Conservation (phyloP, 805 yeast genomes). For the Starmera pachycereana region DNA sequence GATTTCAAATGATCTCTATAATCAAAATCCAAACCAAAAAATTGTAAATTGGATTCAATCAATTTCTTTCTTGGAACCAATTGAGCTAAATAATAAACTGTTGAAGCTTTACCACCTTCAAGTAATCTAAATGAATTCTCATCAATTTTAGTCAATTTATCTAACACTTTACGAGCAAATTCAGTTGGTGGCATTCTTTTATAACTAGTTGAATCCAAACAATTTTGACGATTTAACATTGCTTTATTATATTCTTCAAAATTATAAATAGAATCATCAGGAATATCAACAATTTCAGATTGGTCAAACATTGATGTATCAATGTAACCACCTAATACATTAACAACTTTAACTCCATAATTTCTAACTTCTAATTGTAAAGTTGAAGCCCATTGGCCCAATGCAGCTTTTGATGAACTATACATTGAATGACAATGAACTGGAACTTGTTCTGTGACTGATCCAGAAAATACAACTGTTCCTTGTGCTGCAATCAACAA, state of each 20-base stretch:
- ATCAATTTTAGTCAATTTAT: constrained; percentile 19
- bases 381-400: constrained; percentile 24
- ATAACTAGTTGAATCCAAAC: background rate
- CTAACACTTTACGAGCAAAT: constrained; percentile 31
- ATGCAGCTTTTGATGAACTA: constrained; percentile 29
- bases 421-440: constrained; percentile 26
- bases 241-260: constrained; percentile 1
- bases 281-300: constrained; percentile 1
- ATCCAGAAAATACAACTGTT: constrained; percentile 27
- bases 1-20: constrained; percentile 12
- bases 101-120: constrained; percentile 13
- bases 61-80: constrained; percentile 5
- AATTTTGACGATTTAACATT: constrained; percentile 2
- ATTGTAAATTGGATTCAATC: constrained; percentile 8
- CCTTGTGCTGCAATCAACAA: constrained; percentile 25
- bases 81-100: constrained; percentile 3
- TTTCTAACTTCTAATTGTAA: constrained; percentile 27
- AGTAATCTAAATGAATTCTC: constrained; percentile 10
- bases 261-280: constrained; percentile 9
- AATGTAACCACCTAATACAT: constrained; percentile 31
- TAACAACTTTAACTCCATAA: constrained; percentile 28
- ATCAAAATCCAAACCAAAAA: constrained; percentile 14
- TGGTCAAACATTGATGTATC: constrained; percentile 21
- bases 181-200: constrained; percentile 22
- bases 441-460: constrained; percentile 23